Conservation (phyloP, 1,284 basidiomycete genomes). For the Amylostereum chailletii region DNA sequence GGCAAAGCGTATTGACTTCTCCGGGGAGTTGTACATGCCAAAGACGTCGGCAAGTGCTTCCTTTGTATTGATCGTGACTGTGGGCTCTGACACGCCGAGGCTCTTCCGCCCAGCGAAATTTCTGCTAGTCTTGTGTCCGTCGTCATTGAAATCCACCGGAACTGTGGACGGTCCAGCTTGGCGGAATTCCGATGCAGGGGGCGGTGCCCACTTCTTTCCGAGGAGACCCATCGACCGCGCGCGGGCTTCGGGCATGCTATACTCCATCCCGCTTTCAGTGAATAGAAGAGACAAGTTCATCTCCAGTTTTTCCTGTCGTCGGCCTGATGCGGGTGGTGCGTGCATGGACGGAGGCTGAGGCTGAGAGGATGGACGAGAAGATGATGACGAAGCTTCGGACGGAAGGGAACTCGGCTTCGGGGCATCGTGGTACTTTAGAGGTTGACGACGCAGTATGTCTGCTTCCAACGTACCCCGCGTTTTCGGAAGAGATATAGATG, state of each 20-base stretch:
- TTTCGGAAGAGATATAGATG: constrained; percentile 12
- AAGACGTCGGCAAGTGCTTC: constrained; percentile 90
- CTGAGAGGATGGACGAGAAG: constrained; percentile 1
- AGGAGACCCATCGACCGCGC: constrained; percentile 71
- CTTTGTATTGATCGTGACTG: constrained; percentile 81
- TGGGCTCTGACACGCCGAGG: constrained; percentile 39
- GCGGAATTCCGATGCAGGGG: constrained; percentile 38
- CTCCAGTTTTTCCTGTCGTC: constrained; percentile 59
- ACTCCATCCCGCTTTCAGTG: constrained; percentile 59
- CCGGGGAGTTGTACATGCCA: constrained; percentile 86
- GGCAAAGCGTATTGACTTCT: constrained; percentile 53
- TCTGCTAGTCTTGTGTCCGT: constrained; percentile 35
- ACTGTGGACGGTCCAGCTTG: constrained; percentile 6
- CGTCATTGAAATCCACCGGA: constrained; percentile 45
- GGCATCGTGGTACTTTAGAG: constrained; percentile 38
- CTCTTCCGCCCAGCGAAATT: constrained; percentile 23
- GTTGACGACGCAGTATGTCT: constrained; percentile 40
- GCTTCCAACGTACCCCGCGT: constrained; percentile 24
- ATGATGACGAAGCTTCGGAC: constrained; percentile 19
- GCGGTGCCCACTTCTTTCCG: constrained; percentile 73
- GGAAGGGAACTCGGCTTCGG: constrained; percentile 22
- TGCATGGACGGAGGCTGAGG: constrained; percentile 34
- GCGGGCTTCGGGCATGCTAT: constrained; percentile 66
- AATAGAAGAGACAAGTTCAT: constrained; percentile 63
- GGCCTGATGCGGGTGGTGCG: constrained; percentile 54